Evolutionary conservation across 768 basidiomycete species (phyloP), one percentile per base, ranked within the genome.

Genomic region (Termitomyces sp.): DNA sequence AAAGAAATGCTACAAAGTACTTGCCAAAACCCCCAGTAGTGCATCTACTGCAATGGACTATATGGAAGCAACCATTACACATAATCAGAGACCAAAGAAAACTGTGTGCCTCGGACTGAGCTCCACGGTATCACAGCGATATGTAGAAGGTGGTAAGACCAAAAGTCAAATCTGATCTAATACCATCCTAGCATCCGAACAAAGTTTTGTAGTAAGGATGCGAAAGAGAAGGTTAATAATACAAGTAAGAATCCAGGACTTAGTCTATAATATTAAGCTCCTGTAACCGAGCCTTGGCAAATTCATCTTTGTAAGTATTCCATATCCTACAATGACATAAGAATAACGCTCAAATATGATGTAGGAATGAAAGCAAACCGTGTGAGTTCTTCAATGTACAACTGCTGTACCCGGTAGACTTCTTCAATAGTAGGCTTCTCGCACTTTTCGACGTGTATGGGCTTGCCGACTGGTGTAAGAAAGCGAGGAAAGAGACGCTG

Each of bases 221-320:
- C 17, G 54, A 17, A 40, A 21, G 44, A 48, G 26, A 17, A 49
- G 5, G 41, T 48, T 42, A 52, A 41, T 48, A 33, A 44, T 55
- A 54, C 56, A 59, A 59, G 46, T 55, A 59, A 55, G n/a, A 21
- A 44, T 48, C 50, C 56, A 55, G 47, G 41, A 28, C 53, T 75
- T 66, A 91, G 56, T 87, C 89, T 61, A 93, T 81, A 66, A 93
- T 88, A 64, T 75, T 89, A 61, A 93, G 76, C 67, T 93, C 90
- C 60, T 82, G 78, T 55, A 83, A 82, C 43, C 94, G 79, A 30
- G 91, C 78, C 66, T 90, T 86, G 33, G 95, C 95, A 65, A 95
- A 97, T 53, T 87, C 80, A 66, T 98, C 89, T 71, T 98, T 98
- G 75, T 98, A 96, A 7, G 87, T 85, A 67, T 98, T 82, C 95